Percentiles rank a stretch among this genome's conserved stretches.
Evolutionary conservation across 257 asterid genomes (phyloP).

Genomic region (Petunia secreta): DNA sequence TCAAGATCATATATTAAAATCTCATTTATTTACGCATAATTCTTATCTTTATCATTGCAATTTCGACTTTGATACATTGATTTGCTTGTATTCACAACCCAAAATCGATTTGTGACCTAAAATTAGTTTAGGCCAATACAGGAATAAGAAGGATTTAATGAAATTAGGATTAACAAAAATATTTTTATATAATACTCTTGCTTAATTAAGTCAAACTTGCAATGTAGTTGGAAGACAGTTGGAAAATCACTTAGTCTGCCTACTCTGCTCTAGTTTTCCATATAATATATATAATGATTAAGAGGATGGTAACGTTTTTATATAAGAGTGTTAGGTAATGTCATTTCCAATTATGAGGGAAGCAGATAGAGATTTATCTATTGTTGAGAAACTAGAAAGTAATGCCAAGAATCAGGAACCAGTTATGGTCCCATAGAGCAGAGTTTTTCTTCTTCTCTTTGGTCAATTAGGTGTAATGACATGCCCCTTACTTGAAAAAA

Average conservation of each 20-base stretch:
- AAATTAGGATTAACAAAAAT: not conserved
- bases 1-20: too few species aligned
- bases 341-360: not conserved
- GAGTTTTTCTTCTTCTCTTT: constrained; percentile 25
- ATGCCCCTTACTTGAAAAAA: not conserved
- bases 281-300: not conserved
- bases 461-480: constrained; percentile 31
- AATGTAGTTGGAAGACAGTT: constrained; percentile 49
- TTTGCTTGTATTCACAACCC: too few species aligned
- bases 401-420: constrained; percentile 35
- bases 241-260: constrained; percentile 38
- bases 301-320: not conserved
- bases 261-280: constrained; percentile 3
- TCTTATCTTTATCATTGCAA: too few species aligned
- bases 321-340: not conserved
- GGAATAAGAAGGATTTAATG: not conserved
- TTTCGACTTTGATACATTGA: too few species aligned
- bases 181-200: not conserved
- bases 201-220: constrained; percentile 41
- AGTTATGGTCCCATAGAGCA: constrained; percentile 28
- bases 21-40: too few species aligned
- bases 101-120: too few species aligned
- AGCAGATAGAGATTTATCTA: not conserved
- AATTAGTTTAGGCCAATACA: too few species aligned
- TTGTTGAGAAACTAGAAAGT: not conserved